phyloP scores from a whole-genome alignment of 306 rosid genomes.

The Albizia julibrissin region DNA sequence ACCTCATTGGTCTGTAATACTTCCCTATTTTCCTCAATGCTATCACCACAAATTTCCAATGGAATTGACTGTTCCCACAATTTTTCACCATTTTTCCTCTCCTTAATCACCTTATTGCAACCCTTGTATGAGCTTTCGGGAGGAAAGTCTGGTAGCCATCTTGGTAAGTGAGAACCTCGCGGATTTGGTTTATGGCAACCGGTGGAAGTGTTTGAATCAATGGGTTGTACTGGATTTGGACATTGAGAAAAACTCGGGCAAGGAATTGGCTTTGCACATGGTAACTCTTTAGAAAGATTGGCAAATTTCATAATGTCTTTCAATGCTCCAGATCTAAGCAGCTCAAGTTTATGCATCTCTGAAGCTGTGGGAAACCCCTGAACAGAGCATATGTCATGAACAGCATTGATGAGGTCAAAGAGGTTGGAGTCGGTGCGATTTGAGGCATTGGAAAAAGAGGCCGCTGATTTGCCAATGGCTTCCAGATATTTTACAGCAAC shows the following conservation, averaged over 20 bases:
- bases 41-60: constrained; percentile 7
- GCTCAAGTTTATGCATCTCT: constrained; percentile 31
- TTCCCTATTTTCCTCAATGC: constrained; percentile 2
- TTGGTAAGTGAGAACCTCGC: constrained; percentile 50
- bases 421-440: constrained; percentile 62
- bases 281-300: constrained; percentile 37
- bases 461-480: constrained; percentile 47
- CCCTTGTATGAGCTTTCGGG: constrained; percentile 25
- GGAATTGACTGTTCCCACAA: constrained; percentile 56
- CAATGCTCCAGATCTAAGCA: constrained; percentile 50
- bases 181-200: not conserved
- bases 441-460: constrained; percentile 50
- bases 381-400: constrained; percentile 50
- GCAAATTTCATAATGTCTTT: constrained; percentile 50
- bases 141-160: constrained; percentile 74
- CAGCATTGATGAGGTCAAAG: constrained; percentile 63
- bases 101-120: constrained; percentile 24
- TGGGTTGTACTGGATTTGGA: constrained; percentile 10
- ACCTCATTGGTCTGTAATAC: not conserved
- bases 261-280: constrained; percentile 58
- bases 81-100: constrained; percentile 58
- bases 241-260: constrained; percentile 2
- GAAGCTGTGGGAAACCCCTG: constrained; percentile 61
- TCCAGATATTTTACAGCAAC: constrained; percentile 53
- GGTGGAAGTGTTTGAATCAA: constrained; percentile 22